A percentile compares a stretch with the other conserved stretches of the same genome.
These are phyloP conservation scores for Westerdykella aurantiaca DNA, from an alignment of 2,329 filamentous ascomycete genomes.

Conservation along the genomic window DNA sequence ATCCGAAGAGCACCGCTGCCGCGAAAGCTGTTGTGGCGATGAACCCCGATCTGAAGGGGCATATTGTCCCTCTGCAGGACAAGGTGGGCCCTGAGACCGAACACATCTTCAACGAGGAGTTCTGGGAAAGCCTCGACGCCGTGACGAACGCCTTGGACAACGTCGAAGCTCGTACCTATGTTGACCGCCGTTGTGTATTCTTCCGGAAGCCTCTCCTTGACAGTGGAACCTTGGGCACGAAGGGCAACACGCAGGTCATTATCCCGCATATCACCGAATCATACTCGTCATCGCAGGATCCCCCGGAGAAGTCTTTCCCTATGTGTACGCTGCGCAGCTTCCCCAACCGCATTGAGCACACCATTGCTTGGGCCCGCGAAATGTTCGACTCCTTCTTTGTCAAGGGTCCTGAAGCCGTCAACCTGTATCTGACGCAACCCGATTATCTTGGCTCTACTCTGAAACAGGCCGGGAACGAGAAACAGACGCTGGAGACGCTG, in stretches of 20 bases:
- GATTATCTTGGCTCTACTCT: constrained; percentile 82
- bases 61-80: constrained; percentile 81
- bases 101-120: constrained; percentile 86
- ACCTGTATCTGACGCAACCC: constrained; percentile 84
- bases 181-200: constrained; percentile 93
- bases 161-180: constrained; percentile 92
- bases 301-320: constrained; percentile 96
- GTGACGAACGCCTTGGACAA: constrained; percentile 98
- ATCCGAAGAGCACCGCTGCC: constrained; percentile 94
- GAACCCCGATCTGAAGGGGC: constrained; percentile 86
- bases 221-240: constrained; percentile 96
- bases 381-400: constrained; percentile 93
- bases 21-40: constrained; percentile 84
- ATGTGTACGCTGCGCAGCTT: constrained; percentile 98
- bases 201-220: constrained; percentile 96
- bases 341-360: constrained; percentile 97
- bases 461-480: constrained; percentile 92
- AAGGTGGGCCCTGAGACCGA: constrained; percentile 89
- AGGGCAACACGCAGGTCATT: constrained; percentile 96
- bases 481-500: constrained; percentile 84
- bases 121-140: constrained; percentile 81
- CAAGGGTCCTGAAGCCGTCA: constrained; percentile 87
- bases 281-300: constrained; percentile 94
- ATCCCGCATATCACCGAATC: constrained; percentile 89
- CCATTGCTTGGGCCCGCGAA: constrained; percentile 95